Conservation (phyloP, 2,329 filamentous ascomycete species). For the Nemania sp. region DNA sequence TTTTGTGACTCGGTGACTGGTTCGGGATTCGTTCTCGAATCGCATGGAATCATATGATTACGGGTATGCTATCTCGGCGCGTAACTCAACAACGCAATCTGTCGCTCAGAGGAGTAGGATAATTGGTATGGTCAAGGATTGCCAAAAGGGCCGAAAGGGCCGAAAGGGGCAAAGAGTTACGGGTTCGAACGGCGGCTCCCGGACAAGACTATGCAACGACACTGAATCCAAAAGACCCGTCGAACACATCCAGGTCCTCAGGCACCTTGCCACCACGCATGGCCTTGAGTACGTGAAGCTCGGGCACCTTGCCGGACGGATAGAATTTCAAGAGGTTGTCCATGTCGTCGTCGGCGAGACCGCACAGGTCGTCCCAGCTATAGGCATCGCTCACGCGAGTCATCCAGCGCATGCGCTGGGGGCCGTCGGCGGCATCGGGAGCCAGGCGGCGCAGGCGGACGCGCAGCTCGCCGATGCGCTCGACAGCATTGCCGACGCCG, state of each 20-base stretch:
- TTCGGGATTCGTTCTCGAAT: neutral
- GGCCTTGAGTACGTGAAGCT: slow-evolving; percentile 57
- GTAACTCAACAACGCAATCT: neutral
- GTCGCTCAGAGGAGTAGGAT: no score
- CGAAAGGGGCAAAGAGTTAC: no score
- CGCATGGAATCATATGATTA: neutral
- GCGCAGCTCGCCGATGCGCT: slow-evolving; percentile 79
- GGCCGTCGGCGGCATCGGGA: slow-evolving; percentile 71
- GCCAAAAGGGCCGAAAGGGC: no score
- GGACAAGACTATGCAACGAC: slow-evolving; percentile 46
- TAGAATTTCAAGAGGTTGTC: slow-evolving; percentile 80
- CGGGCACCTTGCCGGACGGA: slow-evolving; percentile 56
- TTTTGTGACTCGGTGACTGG: neutral
- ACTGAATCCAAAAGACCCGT: slow-evolving; percentile 63
- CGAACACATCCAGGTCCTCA: slow-evolving; percentile 57
- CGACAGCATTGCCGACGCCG: slow-evolving; percentile 83
- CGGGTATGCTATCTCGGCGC: neutral
- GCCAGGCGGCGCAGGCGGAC: slow-evolving; percentile 77
- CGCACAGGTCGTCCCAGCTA: slow-evolving; percentile 80
- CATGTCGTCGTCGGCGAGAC: slow-evolving; percentile 84
- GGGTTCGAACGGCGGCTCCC: no score
- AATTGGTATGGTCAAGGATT: no score
- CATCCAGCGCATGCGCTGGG: slow-evolving; percentile 96
- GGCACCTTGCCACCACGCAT: slow-evolving; percentile 52
- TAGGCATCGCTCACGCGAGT: slow-evolving; percentile 86